These are phyloP conservation scores for Penicillium mononematosum DNA, from an alignment of 495 filamentous ascomycete genomes.

Conservation along the genomic window DNA sequence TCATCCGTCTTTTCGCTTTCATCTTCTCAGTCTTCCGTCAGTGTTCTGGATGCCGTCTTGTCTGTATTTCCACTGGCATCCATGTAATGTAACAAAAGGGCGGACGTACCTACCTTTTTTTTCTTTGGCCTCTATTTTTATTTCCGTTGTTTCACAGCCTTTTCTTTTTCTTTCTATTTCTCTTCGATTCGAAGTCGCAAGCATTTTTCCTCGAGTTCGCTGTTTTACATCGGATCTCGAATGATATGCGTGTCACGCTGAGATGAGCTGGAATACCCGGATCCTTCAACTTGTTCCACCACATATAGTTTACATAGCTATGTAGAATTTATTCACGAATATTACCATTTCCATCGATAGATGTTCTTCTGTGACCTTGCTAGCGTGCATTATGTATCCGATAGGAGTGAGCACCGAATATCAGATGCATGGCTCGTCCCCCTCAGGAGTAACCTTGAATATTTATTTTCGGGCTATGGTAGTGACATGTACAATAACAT, in stretches of 20 bases:
- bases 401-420: not conserved
- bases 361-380: not conserved
- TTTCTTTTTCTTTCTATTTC: not conserved
- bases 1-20: conserved; percentile 2
- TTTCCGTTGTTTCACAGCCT: not conserved
- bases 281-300: conserved; percentile 10
- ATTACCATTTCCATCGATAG: not conserved
- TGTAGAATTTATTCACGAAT: conserved; percentile 11
- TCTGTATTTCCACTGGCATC: conserved; percentile 11
- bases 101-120: not conserved
- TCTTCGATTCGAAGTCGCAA: not conserved
- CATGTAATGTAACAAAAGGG: conserved; percentile 6
- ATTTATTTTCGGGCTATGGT: not conserved
- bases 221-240: conserved; percentile 15
- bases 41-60: not conserved
- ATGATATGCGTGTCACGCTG: conserved; percentile 14
- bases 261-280: conserved; percentile 23
- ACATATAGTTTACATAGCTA: conserved; percentile 11
- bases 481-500: not conserved
- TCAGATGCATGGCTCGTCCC: not conserved
- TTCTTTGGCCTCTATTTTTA: not conserved
- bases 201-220: conserved; percentile 10
- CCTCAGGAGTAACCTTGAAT: not conserved
- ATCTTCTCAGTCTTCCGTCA: not conserved
- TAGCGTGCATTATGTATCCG: not conserved